Evolutionary conservation across 805 yeast species (phyloP), one percentile per base, ranked within the genome.

Genomic region (Naumovozyma castellii): DNA sequence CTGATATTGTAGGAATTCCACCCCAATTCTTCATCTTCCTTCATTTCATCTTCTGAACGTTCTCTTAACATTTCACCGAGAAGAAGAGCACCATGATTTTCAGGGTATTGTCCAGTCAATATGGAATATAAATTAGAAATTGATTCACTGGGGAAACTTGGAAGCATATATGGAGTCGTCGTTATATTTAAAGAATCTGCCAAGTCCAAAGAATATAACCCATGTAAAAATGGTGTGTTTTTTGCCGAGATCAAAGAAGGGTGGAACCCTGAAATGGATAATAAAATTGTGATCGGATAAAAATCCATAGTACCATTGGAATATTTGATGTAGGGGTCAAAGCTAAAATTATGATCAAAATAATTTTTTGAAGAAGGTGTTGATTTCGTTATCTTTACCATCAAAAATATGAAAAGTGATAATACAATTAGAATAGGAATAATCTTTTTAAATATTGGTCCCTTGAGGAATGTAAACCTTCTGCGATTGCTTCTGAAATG

Each of bases 101-200:
- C 69, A 1, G 97, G 96, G 43, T 78, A 74, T 33, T 84, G 62
- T 0, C 97, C 97, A 0, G 97, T 90, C 1, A 82, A 80, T 47
- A 88, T 57, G 0, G 95, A 78, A 90, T 94, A 90, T 59, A 87
- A 95, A 57, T 90, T 88, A 1, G 95, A 92, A 51, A 85, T 84
- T 1, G 95, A 84, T 18, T 85, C 82, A 0, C 94, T 75, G 3
- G 97, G 97, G 56, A 87, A 86, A 2, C 86, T 73, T 1, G 97
- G 95, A 6, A 64, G 62, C 90, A 90, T 84, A 53, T 74, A 86
- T 1, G 97, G 96, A 3, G 86, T 38, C 15, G 40, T 36, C 2
- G 50, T 43, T 33, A 48, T 38, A 38, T 48, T 46, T 19, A 32
- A 40, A 17, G 35, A 39, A 79, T 37, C 81, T 37, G 5, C 13